Evolutionary conservation across 495 filamentous ascomycete species (phyloP), one percentile per base, ranked within the genome.

Genomic region (Xylaria venustula): DNA sequence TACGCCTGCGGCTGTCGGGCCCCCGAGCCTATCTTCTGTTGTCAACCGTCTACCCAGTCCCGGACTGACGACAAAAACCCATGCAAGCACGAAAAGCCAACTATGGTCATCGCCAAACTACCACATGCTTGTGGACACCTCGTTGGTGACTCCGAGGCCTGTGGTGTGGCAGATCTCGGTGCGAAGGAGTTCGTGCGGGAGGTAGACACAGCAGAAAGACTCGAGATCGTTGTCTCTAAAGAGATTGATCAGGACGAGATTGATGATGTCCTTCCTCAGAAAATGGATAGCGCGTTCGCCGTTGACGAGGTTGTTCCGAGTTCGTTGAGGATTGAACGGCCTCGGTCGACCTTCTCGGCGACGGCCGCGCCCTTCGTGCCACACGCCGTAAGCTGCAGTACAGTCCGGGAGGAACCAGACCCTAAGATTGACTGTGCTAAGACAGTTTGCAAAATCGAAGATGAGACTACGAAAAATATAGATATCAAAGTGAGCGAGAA

Each of bases 1-100:
- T 46, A 60, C 28, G 8, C 23, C 19, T 60, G 58, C 11, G 58
- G 58, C 20, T 60, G 58, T 7, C 58, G 58, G 9, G 17, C 36
- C 11, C 58, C 23, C 19, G n/a, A 60, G 11, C 40, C 58, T 7
- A 7, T 60, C 19, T 52, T 48, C 42, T 58, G 44, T 32, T 60
- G 58, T 28, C 36, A 22, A 26, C 48, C 58, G 22, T 19, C 14
- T 15, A 11, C n/a, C 20, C 4, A 3, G 8, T 7, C 2, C 2
- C 2, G 0, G 1, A 3, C 28, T 22, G 7, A 20, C 7, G 46
- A 23, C 12, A 15, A 11, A 1, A 54, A 54, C 20, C 49, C 49
- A 15, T 60, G 58, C n/a, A 36, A 20, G n/a, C 58, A 60, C 14
- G n/a, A 44, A 2, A 44, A 26, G 4, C 48, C 58, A 6, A 22